These are phyloP conservation scores for Piloderma croceum DNA, from an alignment of 768 basidiomycete species.

Conservation along the genomic window DNA sequence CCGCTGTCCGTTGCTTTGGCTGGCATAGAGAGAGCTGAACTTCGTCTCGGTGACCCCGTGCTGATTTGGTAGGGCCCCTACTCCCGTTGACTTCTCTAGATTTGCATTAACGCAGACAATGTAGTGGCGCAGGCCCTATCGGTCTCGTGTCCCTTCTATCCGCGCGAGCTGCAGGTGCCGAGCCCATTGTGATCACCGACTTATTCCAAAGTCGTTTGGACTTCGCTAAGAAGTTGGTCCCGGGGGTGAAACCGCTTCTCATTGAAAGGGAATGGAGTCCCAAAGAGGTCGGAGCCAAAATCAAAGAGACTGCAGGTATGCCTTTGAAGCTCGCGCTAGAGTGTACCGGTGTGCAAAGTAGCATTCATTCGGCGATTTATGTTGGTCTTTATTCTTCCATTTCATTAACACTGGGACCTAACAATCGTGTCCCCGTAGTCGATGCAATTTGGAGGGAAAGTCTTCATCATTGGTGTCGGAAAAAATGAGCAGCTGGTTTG, in stretches of 20 bases:
- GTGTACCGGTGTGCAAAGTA: conserved; percentile 61
- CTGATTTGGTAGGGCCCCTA: conserved; percentile 47
- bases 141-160: conserved; percentile 58
- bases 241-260: conserved; percentile 51
- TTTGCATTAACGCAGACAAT: background rate
- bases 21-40: conserved; percentile 58
- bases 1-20: conserved; percentile 64
- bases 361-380: conserved; percentile 53
- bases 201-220: conserved; percentile 60
- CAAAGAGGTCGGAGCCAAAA: conserved; percentile 46
- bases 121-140: conserved; percentile 63
- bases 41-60: conserved; percentile 59
- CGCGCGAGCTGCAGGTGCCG: conserved; percentile 62
- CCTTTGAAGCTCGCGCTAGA: conserved; percentile 51
- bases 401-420: background rate
- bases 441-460: conserved; percentile 59
- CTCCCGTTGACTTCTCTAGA: background rate
- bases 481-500: conserved; percentile 55
- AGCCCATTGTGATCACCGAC: conserved; percentile 66
- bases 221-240: conserved; percentile 58
- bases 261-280: conserved; percentile 42
- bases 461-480: conserved; percentile 68
- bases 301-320: conserved; percentile 47
- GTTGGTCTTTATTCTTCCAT: conserved; percentile 28
- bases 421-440: conserved; percentile 33